phyloP scores from a whole-genome alignment of 1,284 basidiomycete genomes.

The Marasmius tenuissimus region DNA sequence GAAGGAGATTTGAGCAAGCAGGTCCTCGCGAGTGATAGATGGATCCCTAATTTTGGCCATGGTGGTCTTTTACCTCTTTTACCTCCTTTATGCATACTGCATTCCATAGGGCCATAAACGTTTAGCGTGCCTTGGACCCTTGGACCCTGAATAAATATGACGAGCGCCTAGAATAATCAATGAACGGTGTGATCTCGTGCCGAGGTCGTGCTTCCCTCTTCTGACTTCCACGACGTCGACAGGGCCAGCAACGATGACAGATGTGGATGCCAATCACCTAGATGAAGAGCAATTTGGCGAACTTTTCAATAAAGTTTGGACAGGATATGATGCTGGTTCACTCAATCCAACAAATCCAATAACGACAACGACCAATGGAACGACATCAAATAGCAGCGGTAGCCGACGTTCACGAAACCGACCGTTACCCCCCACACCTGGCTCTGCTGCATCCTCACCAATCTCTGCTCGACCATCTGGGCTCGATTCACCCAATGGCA shows the following conservation, averaged over 20 bases:
- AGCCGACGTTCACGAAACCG: not conserved
- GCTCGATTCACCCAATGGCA: not conserved
- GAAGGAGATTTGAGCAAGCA: too few relatives aligned
- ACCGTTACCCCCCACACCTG: not conserved
- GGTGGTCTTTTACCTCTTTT: too few relatives aligned
- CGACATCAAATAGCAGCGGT: not conserved
- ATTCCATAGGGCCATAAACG: too few relatives aligned
- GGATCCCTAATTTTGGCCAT: too few relatives aligned
- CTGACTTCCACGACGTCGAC: not conserved
- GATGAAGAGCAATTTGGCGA: not conserved
- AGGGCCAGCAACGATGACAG: not conserved
- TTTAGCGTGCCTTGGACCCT: too few relatives aligned
- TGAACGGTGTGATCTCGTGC: too few relatives aligned
- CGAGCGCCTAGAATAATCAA: too few relatives aligned
- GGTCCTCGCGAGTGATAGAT: too few relatives aligned
- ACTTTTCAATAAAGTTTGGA: conserved; percentile 8
- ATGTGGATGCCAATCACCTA: not conserved
- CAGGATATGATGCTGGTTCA: conserved; percentile 8
- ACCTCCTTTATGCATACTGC: too few relatives aligned
- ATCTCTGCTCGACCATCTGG: not conserved
- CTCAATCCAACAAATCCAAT: not conserved
- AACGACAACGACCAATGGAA: not conserved
- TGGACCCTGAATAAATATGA: too few relatives aligned
- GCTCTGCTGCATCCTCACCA: not conserved
- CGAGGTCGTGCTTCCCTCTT: not conserved